phyloP scores from a whole-genome alignment of 2,329 filamentous ascomycete species.

The Aspergillus intermedius region DNA sequence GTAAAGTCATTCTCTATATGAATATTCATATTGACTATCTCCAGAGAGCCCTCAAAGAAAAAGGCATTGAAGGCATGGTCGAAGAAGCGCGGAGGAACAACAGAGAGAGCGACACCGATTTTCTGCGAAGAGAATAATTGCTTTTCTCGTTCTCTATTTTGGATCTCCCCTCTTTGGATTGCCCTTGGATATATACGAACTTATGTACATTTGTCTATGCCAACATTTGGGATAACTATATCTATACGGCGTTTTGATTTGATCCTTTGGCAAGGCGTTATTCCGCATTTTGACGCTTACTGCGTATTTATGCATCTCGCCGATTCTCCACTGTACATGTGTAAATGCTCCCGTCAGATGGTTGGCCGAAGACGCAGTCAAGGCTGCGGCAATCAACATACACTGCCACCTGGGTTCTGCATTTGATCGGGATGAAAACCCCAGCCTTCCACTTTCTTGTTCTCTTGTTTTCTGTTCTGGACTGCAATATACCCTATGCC shows the following conservation, averaged over 20 bases:
- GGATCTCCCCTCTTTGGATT: neutral
- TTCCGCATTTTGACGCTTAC: no score
- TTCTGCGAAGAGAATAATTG: slow-evolving; percentile 37
- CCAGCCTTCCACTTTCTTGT: no score
- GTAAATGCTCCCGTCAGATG: no score
- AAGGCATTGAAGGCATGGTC: slow-evolving; percentile 87
- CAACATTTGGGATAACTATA: neutral
- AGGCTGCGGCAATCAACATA: no score
- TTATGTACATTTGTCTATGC: neutral
- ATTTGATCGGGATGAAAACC: no score
- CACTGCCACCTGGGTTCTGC: no score
- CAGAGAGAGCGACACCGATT: slow-evolving; percentile 73
- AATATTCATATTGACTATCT: neutral
- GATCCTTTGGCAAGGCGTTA: neutral
- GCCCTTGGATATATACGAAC: neutral
- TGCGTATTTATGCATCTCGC: no score
- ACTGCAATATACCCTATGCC: no score
- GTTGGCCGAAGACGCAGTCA: no score
- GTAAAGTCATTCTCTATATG: slow-evolving; percentile 19
- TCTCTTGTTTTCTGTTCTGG: no score
- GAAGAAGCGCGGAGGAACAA: slow-evolving; percentile 86
- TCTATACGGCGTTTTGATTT: neutral
- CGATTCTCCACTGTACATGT: no score
- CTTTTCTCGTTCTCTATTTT: neutral
- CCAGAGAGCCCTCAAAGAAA: slow-evolving; percentile 76